Base-by-base conservation (phyloP, 306 rosid species). In the Mimosa pudica region DNA sequence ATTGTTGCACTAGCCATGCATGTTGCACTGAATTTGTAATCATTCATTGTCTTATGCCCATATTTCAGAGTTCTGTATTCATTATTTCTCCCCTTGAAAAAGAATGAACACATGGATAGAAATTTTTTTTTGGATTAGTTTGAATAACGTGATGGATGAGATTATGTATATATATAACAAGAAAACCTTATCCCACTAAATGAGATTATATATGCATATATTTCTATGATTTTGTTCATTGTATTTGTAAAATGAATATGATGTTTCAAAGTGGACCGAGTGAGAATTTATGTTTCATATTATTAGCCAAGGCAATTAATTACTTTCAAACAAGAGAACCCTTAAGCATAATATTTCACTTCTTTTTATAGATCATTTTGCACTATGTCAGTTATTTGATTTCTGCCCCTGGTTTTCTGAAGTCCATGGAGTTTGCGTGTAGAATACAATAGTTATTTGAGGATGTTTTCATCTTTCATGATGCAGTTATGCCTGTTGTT, bases 401-500 rank as follows among this genome's bases (percentile, higher is more conserved):
- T 24, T 18, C 38, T 70, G 44, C 35, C 73, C 10, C 42, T 5
- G 20, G 45, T 2, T 70, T n/a, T 32, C 4, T n/a, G 51, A 9
- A 66, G 51, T 18, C 44, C 49, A n/a, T 48, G 74, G 65, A 10
- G 12, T n/a, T n/a, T 66, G 12, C 44, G 7, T 35, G 9, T 77
- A 47, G 51, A 67, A 38, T 77, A 11, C 42, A 75, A 44, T 60
- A 24, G 35, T 13, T 45, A 73, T 67, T 80, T 44, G 73, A 16
- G 47, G 57, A 11, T 33, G 33, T 70, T 81, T 75, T 48, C 73
- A 44, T 69, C 16, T 74, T 69, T 82, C 55, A 33, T 70, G 45
- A 12, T 90, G 87, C 92, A 92, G 98, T 94, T 84, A 92, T 94
- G 97, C 98, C 98, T 46, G 73, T 82, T 71, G 92, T 94, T 64